Evolutionary conservation across 176 grass and related monocot species (phyloP).

Genomic region (Typha latifolia): DNA sequence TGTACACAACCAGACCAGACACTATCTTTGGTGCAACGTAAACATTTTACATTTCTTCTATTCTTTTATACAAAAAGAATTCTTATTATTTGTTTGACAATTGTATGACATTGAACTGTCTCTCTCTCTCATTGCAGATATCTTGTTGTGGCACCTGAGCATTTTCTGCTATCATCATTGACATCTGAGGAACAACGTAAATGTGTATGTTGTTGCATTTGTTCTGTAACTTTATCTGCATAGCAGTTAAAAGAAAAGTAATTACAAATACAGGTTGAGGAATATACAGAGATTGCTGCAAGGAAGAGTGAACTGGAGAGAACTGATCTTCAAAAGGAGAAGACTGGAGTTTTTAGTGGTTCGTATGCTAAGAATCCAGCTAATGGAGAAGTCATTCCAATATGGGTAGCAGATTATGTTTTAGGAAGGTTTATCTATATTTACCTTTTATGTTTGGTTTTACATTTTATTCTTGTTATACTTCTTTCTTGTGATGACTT

Average conservation of each 20-base stretch:
- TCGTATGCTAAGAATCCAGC: conserved; percentile 90
- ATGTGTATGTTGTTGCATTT: conserved; percentile 33
- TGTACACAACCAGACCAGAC: conserved; percentile 92
- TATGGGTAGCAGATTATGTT: conserved; percentile 99
- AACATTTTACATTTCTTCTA: conserved; percentile 12
- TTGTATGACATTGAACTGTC: neutral
- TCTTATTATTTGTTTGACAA: neutral
- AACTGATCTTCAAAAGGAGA: conserved; percentile 98
- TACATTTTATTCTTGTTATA: neutral
- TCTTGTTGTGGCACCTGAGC: conserved; percentile 87
- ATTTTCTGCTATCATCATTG: conserved; percentile 51
- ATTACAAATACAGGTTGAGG: conserved; percentile 54
- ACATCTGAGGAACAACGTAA: conserved; percentile 55
- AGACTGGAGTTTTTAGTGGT: conserved; percentile 94
- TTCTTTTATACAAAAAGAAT: neutral
- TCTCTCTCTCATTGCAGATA: conserved; percentile 47
- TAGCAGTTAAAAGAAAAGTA: conserved; percentile 16
- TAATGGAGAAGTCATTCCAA: conserved; percentile 79
- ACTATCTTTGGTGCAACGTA: conserved; percentile 94
- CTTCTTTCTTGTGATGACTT: neutral
- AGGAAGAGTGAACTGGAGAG: conserved; percentile 96
- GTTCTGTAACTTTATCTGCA: conserved; percentile 20
- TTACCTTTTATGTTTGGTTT: conserved; percentile 9
- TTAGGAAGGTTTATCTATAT: conserved; percentile 70
- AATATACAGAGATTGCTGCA: conserved; percentile 60